A percentile compares a stretch with the other conserved stretches of the same genome.
These are phyloP conservation scores for Russula lepida DNA, from an alignment of 768 basidiomycete species.

Conservation along the genomic window DNA sequence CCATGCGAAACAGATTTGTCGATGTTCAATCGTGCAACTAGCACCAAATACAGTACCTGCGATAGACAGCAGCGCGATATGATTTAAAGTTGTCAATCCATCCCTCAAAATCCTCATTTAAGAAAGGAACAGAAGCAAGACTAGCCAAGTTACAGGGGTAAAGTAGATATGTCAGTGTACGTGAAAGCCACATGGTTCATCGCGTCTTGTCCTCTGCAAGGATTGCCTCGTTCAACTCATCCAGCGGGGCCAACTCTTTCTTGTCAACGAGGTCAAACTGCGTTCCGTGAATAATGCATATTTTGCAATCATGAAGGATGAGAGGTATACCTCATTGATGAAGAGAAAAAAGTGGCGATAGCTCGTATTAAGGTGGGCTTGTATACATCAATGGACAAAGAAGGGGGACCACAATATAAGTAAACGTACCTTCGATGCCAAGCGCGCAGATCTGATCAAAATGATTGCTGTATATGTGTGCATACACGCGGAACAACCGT, in stretches of 20 bases:
- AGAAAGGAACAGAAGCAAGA: background rate
- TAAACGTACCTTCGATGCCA: slow-evolving; percentile 81
- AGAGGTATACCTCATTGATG: slow-evolving; percentile 83
- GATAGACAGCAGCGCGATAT: background rate
- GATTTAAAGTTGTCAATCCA: background rate
- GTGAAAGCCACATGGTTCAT: slow-evolving; percentile 12
- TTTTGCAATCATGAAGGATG: background rate
- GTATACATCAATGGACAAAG: background rate
- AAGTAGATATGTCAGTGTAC: background rate
- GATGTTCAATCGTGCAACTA: background rate
- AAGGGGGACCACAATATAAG: background rate
- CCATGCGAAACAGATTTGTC: background rate
- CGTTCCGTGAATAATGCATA: slow-evolving; percentile 2
- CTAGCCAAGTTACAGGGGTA: background rate
- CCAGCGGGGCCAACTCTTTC: slow-evolving; percentile 90
- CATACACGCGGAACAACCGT: slow-evolving; percentile 92
- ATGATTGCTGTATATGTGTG: slow-evolving; percentile 98
- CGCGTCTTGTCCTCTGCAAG: slow-evolving; percentile 44
- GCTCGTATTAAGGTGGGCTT: slow-evolving; percentile 96
- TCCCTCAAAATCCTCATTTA: background rate
- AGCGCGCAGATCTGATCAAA: slow-evolving; percentile 98
- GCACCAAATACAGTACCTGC: background rate
- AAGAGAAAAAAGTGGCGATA: slow-evolving; percentile 98
- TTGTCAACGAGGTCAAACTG: slow-evolving; percentile 93
- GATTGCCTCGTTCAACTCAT: slow-evolving; percentile 92